These are phyloP conservation scores for Coprinopsis sp. DNA, from an alignment of 768 basidiomycete genomes.

Conservation along the genomic window DNA sequence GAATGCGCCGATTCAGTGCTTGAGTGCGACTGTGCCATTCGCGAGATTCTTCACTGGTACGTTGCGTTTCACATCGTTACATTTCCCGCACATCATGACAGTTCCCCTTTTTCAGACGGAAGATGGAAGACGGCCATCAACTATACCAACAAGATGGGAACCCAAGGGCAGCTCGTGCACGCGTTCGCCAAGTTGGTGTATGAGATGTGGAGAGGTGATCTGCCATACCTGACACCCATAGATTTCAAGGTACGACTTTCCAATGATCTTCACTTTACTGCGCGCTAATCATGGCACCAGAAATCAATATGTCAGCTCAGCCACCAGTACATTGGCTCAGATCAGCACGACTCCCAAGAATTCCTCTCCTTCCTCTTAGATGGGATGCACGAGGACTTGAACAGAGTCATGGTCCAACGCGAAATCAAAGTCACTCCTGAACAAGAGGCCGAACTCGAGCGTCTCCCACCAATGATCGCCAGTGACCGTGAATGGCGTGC, in stretches of 20 bases:
- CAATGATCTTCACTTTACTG: neutral
- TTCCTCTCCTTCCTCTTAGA: slow-evolving; percentile 93
- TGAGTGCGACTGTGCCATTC: slow-evolving; percentile 92
- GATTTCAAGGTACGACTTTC: slow-evolving; percentile 68
- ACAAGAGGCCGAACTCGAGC: slow-evolving; percentile 85
- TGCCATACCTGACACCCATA: slow-evolving; percentile 76
- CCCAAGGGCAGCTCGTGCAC: slow-evolving; percentile 74
- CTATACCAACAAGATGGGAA: slow-evolving; percentile 78
- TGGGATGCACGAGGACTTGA: slow-evolving; percentile 85
- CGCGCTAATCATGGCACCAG: slow-evolving; percentile 19
- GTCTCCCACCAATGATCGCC: slow-evolving; percentile 80
- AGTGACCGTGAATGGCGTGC: slow-evolving; percentile 90
- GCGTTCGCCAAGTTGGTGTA: slow-evolving; percentile 82
- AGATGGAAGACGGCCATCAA: slow-evolving; percentile 84
- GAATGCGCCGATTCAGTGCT: slow-evolving; percentile 96
- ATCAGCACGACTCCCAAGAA: slow-evolving; percentile 98
- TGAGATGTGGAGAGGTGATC: slow-evolving; percentile 84
- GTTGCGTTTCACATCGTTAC: slow-evolving; percentile 15
- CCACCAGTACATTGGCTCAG: slow-evolving; percentile 73
- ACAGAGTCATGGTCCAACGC: slow-evolving; percentile 74
- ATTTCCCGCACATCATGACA: slow-evolving; percentile 7
- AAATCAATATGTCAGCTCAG: slow-evolving; percentile 45
- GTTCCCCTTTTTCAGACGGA: slow-evolving; percentile 45
- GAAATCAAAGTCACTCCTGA: slow-evolving; percentile 61
- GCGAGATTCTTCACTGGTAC: slow-evolving; percentile 87